These are phyloP conservation scores for Echinosophora koreensis DNA, from an alignment of 306 rosid genomes.

Conservation along the genomic window DNA sequence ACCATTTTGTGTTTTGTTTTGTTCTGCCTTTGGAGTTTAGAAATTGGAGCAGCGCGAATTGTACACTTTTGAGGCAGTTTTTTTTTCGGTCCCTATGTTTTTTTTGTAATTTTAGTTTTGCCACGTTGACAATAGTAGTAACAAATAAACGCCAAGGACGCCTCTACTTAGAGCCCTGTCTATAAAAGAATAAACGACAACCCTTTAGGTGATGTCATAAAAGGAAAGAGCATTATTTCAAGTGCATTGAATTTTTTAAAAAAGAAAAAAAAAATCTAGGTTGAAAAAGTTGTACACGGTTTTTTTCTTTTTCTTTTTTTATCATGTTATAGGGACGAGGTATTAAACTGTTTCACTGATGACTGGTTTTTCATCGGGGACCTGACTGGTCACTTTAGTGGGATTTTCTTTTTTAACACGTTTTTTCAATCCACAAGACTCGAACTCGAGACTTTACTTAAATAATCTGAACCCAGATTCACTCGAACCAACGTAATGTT, in stretches of 20 bases:
- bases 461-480: too few species aligned
- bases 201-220: slow-evolving; percentile 6
- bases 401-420: too few species aligned
- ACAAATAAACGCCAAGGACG: neutral
- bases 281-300: too few species aligned
- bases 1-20: slow-evolving; percentile 29
- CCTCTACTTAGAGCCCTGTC: neutral
- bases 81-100: neutral
- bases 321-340: too few species aligned
- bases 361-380: too few species aligned
- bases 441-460: too few species aligned
- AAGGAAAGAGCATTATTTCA: slow-evolving; percentile 3
- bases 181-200: slow-evolving; percentile 44
- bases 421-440: too few species aligned
- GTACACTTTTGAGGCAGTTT: neutral
- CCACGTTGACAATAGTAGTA: slow-evolving; percentile 11
- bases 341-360: too few species aligned
- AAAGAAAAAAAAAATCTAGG: neutral
- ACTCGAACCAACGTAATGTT: too few species aligned
- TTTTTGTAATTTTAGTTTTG: slow-evolving; percentile 9
- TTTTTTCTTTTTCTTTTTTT: too few species aligned
- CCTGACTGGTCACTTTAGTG: too few species aligned
- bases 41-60: slow-evolving; percentile 13
- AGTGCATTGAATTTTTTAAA: neutral
- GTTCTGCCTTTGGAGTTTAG: slow-evolving; percentile 7